Base-by-base conservation (phyloP, 2,329 filamentous ascomycete genomes). In the Elsinoe arachidis region DNA sequence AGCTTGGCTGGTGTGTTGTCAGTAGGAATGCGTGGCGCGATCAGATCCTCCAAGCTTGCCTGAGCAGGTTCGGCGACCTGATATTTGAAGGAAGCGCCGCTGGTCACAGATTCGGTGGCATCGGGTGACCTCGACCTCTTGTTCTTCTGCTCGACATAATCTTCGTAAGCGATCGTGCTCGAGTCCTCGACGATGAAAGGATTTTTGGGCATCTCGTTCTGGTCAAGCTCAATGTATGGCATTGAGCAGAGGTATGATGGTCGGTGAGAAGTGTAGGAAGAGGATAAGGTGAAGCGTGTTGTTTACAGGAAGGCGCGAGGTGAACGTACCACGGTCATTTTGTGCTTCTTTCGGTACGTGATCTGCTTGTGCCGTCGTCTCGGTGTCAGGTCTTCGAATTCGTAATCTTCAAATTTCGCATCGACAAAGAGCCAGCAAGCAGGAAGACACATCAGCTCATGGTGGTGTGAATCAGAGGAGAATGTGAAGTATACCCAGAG, bases 161-260 rank as follows among this genome's bases (percentile, higher is more conserved):
- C 54, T 33, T 56, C 54, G 54, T 56, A 56, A 56, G 54, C 54
- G n/a, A 56, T 46, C n/a, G 54, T 47, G 43, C 54, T 56, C n/a
- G 54, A 43, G 47, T 56, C 54, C 33, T 56, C 54, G 33, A 56
- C 26, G 54, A 56, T 56, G 23, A 23, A 37, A 21, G 33, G 26
- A 35, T 19, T 39, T 10, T 39, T 39, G 12, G 49, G 49, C 49
- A 53, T 53, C 17, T 21, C 34, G 49, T 53, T 35, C 14, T 2
- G 33, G 12, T 21, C 35, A 15, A 39, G 33, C 49, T 53, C 49
- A 39, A 53, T 26, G 34, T 53, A 53, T 33, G 49, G 53, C 53
- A 55, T 43, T 30, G 53, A 46, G 21, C 7, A 21, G 17, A 44
- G 23, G n/a, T 35, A 17, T 5, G 15, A 35, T 21, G 19, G 34